Conservation (phyloP, 768 basidiomycete species). For the Cystobasidium ongulense region DNA sequence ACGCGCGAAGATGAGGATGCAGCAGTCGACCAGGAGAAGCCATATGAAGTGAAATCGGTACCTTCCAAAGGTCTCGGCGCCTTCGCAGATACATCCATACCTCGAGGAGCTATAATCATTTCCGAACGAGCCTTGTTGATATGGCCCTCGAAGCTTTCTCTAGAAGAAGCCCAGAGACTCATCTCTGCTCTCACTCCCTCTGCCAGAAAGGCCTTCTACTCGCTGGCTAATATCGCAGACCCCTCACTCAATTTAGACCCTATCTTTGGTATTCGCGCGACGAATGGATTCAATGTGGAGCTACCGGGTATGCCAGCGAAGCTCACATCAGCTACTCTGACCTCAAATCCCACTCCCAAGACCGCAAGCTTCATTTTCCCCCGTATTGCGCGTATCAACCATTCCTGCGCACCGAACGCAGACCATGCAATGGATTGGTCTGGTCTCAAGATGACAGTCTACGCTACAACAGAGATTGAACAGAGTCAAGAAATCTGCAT, state of each 20-base stretch:
- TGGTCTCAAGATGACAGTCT: conserved; percentile 31
- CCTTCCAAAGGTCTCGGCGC: conserved; percentile 30
- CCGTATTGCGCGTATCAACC: conserved; percentile 29
- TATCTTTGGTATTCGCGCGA: conserved; percentile 30
- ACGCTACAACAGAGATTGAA: conserved; percentile 28
- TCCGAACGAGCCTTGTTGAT: conserved; percentile 24
- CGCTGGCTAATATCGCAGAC: conserved; percentile 24
- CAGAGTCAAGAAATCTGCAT: conserved; percentile 25
- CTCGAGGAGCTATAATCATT: conserved; percentile 26
- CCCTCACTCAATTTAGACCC: conserved; percentile 14
- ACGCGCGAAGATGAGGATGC: neutral
- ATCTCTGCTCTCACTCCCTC: neutral
- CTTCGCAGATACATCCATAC: neutral
- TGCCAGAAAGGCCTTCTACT: conserved; percentile 20
- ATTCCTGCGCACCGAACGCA: conserved; percentile 30
- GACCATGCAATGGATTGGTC: conserved; percentile 34
- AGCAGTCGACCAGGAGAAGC: neutral
- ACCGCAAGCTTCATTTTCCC: conserved; percentile 32
- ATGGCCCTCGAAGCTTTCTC: conserved; percentile 20
- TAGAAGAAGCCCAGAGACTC: neutral
- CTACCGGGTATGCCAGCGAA: conserved; percentile 7
- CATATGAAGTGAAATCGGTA: conserved; percentile 1
- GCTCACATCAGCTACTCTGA: neutral
- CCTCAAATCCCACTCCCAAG: neutral
- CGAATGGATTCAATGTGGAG: conserved; percentile 33